These are phyloP conservation scores for Candida odintsovae DNA, from an alignment of 805 yeast species.

Conservation along the genomic window DNA sequence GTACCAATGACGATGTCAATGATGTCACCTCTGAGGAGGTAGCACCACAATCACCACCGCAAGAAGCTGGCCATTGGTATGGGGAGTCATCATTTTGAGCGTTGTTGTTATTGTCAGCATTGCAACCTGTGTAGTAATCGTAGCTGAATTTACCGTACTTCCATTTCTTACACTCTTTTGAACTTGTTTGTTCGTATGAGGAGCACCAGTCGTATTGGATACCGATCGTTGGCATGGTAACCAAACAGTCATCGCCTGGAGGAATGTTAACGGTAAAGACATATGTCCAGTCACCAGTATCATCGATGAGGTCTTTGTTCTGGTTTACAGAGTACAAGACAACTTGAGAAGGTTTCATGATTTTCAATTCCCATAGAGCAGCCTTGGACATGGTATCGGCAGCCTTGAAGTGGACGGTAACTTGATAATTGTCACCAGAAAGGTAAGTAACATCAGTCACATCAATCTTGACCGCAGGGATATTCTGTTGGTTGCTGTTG, in stretches of 20 bases:
- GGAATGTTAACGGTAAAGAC: conserved; percentile 1
- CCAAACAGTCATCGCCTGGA: background rate
- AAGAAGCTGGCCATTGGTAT: conserved; percentile 4
- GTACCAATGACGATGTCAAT: too few relatives aligned
- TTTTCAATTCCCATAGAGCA: conserved; percentile 7
- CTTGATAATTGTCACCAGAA: conserved; percentile 4
- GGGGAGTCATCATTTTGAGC: conserved; percentile 5
- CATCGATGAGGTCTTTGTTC: background rate
- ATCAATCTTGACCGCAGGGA: background rate
- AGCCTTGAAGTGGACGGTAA: conserved; percentile 5
- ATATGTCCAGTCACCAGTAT: conserved; percentile 8
- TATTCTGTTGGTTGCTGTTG: background rate
- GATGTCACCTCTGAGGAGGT: too few relatives aligned
- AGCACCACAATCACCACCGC: too few relatives aligned
- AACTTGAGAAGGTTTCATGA: conserved; percentile 4
- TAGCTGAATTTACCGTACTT: conserved; percentile 1
- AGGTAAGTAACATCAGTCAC: conserved; percentile 3
- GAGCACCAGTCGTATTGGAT: conserved; percentile 24
- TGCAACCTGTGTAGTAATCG: conserved; percentile 9
- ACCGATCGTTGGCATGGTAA: conserved; percentile 7
- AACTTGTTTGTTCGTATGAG: conserved; percentile 11
- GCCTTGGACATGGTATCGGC: background rate
- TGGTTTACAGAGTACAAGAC: conserved; percentile 4
- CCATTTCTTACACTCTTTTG: background rate
- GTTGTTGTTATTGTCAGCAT: conserved; percentile 1